Percentiles rank a stretch among this genome's conserved stretches.
Conservation (phyloP, 228 moss, liverwort and hornwort species). For the Sphagnum fallax region DNA sequence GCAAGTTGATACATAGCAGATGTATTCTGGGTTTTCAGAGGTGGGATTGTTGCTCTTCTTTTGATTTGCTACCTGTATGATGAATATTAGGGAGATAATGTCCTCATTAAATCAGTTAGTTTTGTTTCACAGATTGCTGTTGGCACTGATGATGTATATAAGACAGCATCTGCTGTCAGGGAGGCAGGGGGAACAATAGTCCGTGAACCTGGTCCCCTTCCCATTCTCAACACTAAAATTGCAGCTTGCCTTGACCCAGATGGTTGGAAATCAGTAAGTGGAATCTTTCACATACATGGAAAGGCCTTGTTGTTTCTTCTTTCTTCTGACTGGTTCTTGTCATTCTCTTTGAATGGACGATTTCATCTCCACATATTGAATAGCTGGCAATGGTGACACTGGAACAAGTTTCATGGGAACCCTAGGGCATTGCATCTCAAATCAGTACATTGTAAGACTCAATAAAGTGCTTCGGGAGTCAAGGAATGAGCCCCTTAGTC, state of each 20-base stretch:
- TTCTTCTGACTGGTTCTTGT: not conserved
- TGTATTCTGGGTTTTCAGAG: too few relatives aligned
- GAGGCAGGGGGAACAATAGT: conserved; percentile 42
- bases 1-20: too few relatives aligned
- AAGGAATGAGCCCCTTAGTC: too few relatives aligned
- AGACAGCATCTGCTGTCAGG: conserved; percentile 46
- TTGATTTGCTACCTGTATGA: too few relatives aligned
- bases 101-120: too few relatives aligned
- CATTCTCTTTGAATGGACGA: too few relatives aligned
- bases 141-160: conserved; percentile 68
- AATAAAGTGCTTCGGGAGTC: too few relatives aligned
- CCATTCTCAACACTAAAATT: conserved; percentile 66
- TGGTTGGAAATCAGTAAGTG: conserved; percentile 69
- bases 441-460: too few relatives aligned
- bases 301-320: not conserved
- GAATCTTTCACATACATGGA: not conserved
- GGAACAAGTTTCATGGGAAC: not conserved
- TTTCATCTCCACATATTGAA: not conserved
- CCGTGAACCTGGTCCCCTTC: conserved; percentile 37
- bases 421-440: too few relatives aligned
- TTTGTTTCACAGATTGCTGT: conserved; percentile 40
- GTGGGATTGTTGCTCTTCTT: too few relatives aligned
- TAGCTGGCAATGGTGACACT: not conserved
- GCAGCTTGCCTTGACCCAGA: conserved; percentile 54
- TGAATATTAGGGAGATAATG: too few relatives aligned